Base-by-base conservation (phyloP, 257 asterid genomes). In the Paraleonurus japonicus region DNA sequence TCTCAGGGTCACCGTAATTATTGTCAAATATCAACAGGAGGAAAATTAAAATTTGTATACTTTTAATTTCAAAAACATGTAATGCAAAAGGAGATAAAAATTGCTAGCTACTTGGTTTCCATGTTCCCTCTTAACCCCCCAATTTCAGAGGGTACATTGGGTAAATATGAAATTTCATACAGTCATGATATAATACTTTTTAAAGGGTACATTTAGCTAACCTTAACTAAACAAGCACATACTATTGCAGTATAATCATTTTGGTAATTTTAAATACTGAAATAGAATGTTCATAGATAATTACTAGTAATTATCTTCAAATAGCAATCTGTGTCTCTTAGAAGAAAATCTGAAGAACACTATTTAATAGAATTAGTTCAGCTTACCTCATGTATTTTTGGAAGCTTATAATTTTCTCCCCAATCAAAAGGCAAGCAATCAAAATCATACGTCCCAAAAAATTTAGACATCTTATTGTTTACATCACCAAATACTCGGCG, bases 351-450 rank as follows among this genome's bases (percentile, higher is more conserved):
- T 41, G 62, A n/a, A 51, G 23, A 69, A 72, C 54, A n/a, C 39
- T 27, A 61, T 39, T 75, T 50, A 67, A 73, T 48, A 26, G 76
- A 71, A 39, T 53, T 51, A 76, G 63, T 45, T 80, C 60, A 75
- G 76, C 81, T 75, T 85, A 94, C 99, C 98, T 89, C 98, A 51
- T 87, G 92, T 73, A 91, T 85, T 76, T 86, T 82, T 74, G 99
- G 99, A 81, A 83, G 85, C 83, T 84, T 82, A 82, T 94, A 94
- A 76, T 81, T 78, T 67, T 85, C 87, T 65, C 99, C 98, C 99
- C 99, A 94, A 78, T 91, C 86, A 65, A 94, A 94, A 65, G 96
- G 89, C 80, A 76, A 75, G 85, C 87, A 65, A 76, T 87, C 88
- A 64, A 94, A 81, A 81, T 94, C 96, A 72, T 83, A 94, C 26